Evolutionary conservation across 2,329 filamentous ascomycete genomes (phyloP), one percentile per base, ranked within the genome.

Genomic region (Cladosporium sp.): DNA sequence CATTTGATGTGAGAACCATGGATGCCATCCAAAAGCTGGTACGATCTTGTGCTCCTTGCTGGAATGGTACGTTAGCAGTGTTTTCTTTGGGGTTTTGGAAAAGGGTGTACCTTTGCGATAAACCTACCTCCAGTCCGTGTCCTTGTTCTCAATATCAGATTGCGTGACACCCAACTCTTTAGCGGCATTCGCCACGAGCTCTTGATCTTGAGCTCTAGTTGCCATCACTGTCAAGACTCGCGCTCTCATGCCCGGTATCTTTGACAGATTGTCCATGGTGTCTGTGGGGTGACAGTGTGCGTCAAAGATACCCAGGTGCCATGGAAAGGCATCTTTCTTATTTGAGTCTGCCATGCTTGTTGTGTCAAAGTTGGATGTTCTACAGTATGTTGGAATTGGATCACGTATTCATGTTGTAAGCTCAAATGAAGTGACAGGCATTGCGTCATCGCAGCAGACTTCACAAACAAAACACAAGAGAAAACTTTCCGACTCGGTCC

Each of bases 261-360:
- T 67, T 9, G 72, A 57, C 42, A 86, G 68, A 15, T 76, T 80
- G 36, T 75, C 69, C 78, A 89, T 83, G 16, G 83, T 88, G 66
- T 92, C 87, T 22, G 87, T 92, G 3, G 87, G 87, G 64, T 93
- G 88, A 67, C 88, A 92, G 71, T 93, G 88, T 18, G 88, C 86
- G 64, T 93, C 88, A 63, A 78, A 87, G 53, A 88, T 74, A 42
- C 83, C 84, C 27, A 84, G 67, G 50, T 84, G 75, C 86, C 86
- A 90, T 11, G 86, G 86, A 18, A 84, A 81, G 2, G 6, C 16
- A 16, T 56, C 50, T 18, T 60, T 49, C 19, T 59, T 12, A 40
- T 27, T 42, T 12, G 46, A 11, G 3, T 35, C 49, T 18, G 49
- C 39, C 60, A 63, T 62, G 4, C 16, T 53, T 30, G 38, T 15